Evolutionary conservation across 176 grass and related monocot species (phyloP).

Genomic region (Juncus effusus): DNA sequence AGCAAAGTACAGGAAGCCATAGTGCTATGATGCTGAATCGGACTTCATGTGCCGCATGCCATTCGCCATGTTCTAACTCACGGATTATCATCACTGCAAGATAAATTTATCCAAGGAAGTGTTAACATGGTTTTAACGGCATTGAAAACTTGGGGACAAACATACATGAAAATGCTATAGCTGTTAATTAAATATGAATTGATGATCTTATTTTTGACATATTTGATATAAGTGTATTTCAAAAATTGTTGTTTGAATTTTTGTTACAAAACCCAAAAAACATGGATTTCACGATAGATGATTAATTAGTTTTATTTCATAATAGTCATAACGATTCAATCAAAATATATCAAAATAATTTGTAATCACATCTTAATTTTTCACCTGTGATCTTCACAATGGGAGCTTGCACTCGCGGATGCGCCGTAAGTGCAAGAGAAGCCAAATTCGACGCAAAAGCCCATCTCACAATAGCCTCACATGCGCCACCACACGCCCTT

Average conservation of each 20-base stretch:
- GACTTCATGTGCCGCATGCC: constrained; percentile 30
- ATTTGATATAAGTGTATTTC: too few relatives aligned
- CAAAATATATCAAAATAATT: too few relatives aligned
- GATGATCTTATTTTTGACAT: too few relatives aligned
- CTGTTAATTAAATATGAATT: too few relatives aligned
- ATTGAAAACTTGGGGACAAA: too few relatives aligned
- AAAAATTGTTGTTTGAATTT: too few relatives aligned
- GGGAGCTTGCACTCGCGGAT: constrained; percentile 34
- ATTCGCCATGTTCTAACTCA: constrained; percentile 26
- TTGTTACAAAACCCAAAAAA: too few relatives aligned
- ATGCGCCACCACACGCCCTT: constrained; percentile 21
- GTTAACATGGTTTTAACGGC: too few relatives aligned
- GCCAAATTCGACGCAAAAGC: constrained; percentile 34
- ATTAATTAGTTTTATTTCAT: too few relatives aligned
- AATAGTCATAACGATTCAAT: too few relatives aligned
- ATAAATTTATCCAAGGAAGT: not conserved
- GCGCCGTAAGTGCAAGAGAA: constrained; percentile 30
- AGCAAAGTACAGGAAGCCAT: constrained; percentile 37
- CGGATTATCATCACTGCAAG: constrained; percentile 32
- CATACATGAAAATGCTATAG: too few relatives aligned
- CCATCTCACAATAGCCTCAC: constrained; percentile 33
- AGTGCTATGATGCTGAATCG: constrained; percentile 34
- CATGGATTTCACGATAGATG: too few relatives aligned
- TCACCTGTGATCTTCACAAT: constrained; percentile 34
- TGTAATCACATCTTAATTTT: not conserved